These are phyloP conservation scores for Cajanus cajan DNA, from an alignment of 306 rosid genomes.

Conservation along the genomic window DNA sequence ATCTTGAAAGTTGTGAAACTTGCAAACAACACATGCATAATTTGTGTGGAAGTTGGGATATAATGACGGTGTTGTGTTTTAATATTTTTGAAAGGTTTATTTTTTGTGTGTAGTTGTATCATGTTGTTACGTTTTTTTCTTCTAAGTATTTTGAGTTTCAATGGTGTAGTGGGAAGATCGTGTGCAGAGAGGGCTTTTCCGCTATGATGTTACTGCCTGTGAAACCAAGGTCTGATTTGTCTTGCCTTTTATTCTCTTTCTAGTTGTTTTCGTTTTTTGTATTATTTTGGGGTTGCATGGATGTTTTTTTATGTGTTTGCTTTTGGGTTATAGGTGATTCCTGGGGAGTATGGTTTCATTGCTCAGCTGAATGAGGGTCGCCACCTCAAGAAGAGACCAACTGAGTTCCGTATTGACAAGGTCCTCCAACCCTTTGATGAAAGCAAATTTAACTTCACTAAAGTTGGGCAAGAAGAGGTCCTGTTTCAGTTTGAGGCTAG, in stretches of 20 bases:
- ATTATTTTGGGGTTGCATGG: neutral
- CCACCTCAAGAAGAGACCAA: conserved; percentile 94
- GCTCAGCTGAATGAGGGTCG: conserved; percentile 99
- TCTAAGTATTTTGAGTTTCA: conserved; percentile 27
- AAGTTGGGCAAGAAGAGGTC: conserved; percentile 96
- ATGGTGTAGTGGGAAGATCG: conserved; percentile 91
- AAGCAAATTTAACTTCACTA: conserved; percentile 91
- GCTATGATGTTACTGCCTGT: conserved; percentile 96
- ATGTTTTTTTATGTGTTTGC: neutral
- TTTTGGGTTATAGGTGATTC: conserved; percentile 58
- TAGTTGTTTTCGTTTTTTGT: neutral
- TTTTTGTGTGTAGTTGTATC: neutral
- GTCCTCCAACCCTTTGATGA: conserved; percentile 97
- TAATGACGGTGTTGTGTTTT: neutral
- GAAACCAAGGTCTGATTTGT: conserved; percentile 71
- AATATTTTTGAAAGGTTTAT: neutral
- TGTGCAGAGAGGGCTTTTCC: conserved; percentile 85
- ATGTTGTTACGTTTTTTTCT: neutral
- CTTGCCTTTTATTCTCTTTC: neutral
- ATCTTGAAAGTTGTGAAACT: no score
- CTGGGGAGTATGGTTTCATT: conserved; percentile 78
- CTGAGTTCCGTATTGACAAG: conserved; percentile 90
- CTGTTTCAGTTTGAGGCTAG: conserved; percentile 81
- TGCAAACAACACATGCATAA: no score
- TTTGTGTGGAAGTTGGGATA: neutral